A percentile compares a stretch with the other conserved stretches of the same genome.
phyloP scores from a whole-genome alignment of 2,329 filamentous ascomycete genomes.

The Helminthosporium solani region DNA sequence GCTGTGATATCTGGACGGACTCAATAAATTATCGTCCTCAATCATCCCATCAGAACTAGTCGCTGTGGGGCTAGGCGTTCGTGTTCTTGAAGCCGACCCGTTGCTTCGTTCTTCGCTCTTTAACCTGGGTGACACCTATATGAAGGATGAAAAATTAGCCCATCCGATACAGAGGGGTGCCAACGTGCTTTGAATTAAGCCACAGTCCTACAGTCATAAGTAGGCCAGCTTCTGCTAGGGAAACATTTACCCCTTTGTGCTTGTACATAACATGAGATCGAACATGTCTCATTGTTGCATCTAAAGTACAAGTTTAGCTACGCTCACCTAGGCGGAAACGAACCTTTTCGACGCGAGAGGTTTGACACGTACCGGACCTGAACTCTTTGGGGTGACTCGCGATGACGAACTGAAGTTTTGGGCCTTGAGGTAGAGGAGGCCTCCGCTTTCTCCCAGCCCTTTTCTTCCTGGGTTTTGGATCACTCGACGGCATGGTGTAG shows the following conservation, averaged over 20 bases:
- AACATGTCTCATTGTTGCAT: constrained; percentile 35
- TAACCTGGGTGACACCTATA: too few relatives aligned
- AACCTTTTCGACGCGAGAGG: too few relatives aligned
- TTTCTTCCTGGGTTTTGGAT: constrained; percentile 23
- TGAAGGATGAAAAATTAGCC: too few relatives aligned
- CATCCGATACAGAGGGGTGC: too few relatives aligned
- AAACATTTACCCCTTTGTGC: constrained; percentile 22
- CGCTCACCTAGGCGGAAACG: too few relatives aligned
- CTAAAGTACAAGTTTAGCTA: too few relatives aligned
- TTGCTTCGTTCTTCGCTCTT: constrained; percentile 17
- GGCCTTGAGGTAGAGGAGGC: constrained; percentile 35
- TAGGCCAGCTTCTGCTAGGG: background rate
- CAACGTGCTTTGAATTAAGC: constrained; percentile 1
- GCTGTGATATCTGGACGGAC: constrained; percentile 11
- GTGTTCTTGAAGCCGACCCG: constrained; percentile 10
- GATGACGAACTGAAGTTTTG: constrained; percentile 36
- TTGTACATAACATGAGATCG: constrained; percentile 43
- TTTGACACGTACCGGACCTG: constrained; percentile 14
- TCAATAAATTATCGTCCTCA: constrained; percentile 13
- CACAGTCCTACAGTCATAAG: too few relatives aligned
- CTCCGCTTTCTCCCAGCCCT: constrained; percentile 31
- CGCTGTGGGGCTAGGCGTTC: constrained; percentile 25
- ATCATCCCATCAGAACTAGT: constrained; percentile 16
- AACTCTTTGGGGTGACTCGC: constrained; percentile 39
- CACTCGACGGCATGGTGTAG: constrained; percentile 21